phyloP scores from a whole-genome alignment of 2,329 filamentous ascomycete genomes.

The Lasiodiplodia sp. region DNA sequence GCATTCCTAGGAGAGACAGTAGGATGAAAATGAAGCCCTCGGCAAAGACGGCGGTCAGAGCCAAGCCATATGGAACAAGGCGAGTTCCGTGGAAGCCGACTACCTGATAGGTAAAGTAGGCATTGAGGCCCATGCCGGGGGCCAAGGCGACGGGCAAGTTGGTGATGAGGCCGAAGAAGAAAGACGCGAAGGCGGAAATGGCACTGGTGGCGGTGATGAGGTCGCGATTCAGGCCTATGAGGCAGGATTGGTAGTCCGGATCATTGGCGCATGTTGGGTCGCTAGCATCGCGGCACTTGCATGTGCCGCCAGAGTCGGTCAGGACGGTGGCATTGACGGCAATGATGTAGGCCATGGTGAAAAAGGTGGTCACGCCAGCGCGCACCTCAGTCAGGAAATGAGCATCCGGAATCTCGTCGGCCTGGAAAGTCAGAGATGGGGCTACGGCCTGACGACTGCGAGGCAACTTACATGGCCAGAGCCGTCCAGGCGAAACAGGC shows the following conservation, averaged over 20 bases:
- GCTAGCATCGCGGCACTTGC: conserved; percentile 65
- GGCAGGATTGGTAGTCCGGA: conserved; percentile 68
- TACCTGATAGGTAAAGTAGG: conserved; percentile 84
- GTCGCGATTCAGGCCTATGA: conserved; percentile 71
- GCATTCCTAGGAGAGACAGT: conserved; percentile 79
- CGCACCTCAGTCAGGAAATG: conserved; percentile 83
- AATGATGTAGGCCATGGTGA: conserved; percentile 75
- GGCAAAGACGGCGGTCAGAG: conserved; percentile 85
- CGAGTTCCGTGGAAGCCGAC: conserved; percentile 80
- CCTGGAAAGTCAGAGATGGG: conserved; percentile 51
- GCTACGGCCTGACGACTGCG: background rate
- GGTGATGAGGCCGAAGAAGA: conserved; percentile 81
- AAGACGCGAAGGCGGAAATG: conserved; percentile 77
- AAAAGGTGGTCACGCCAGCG: conserved; percentile 76
- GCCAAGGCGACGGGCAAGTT: conserved; percentile 66
- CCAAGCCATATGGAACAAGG: conserved; percentile 74
- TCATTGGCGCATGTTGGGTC: conserved; percentile 64
- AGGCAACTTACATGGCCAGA: conserved; percentile 18
- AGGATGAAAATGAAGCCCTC: conserved; percentile 86
- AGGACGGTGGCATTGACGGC: conserved; percentile 60
- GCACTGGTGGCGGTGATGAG: conserved; percentile 85
- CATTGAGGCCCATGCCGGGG: conserved; percentile 67
- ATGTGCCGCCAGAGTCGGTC: conserved; percentile 75
- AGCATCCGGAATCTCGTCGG: conserved; percentile 75
- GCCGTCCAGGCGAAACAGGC: conserved; percentile 57